Evolutionary conservation across 768 basidiomycete species (phyloP), one percentile per base, ranked within the genome.

Genomic region (Multifurca ochricompacta): DNA sequence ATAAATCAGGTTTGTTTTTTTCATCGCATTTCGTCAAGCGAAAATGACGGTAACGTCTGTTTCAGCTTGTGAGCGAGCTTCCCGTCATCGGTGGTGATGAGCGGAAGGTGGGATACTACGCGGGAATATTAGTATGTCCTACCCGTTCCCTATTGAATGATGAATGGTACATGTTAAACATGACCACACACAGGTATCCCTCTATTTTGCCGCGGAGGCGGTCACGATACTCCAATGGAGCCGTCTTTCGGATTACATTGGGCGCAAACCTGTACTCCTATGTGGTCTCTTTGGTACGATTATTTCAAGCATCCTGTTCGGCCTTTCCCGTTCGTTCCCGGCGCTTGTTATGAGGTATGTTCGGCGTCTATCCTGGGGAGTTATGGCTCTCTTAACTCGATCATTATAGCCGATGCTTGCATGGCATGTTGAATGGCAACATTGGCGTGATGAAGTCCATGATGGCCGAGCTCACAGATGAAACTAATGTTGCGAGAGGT

Each of bases 371-470:
- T 46, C 23, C 28, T 42, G 14, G 16, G 14, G 6, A 39, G 23
- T 21, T 23, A 5, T 23, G n/a, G n/a, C n/a, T n/a, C n/a, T n/a
- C n/a, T 21, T 46, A 11, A 51, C 25, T 28, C 3, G 32, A 28
- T 43, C n/a, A 21, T n/a, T 32, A 4, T 32, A 57, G 51, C 27
- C 45, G 51, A 6, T 42, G 51, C n/a, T 19, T 57, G 32, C 40
- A 53, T 35, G 56, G 51, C 19, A n/a, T 42, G 44, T 28, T 53
- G 37, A 56, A 56, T 18, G 55, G 55, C 16, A 57, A 57, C 40
- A 53, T 57, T 27, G 78, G 82, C 4, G 83, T 88, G 25, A 82
- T 87, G 75, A 88, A 87, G 63, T 83, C 80, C 59, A 78, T 80
- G 61, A 73, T 87, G 69, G 83, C 76, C 0, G 83, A 85, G 54